Evolutionary conservation across 192 early-diverging fungal genomes (phyloP).

Genomic region (Coemansia sp.): DNA sequence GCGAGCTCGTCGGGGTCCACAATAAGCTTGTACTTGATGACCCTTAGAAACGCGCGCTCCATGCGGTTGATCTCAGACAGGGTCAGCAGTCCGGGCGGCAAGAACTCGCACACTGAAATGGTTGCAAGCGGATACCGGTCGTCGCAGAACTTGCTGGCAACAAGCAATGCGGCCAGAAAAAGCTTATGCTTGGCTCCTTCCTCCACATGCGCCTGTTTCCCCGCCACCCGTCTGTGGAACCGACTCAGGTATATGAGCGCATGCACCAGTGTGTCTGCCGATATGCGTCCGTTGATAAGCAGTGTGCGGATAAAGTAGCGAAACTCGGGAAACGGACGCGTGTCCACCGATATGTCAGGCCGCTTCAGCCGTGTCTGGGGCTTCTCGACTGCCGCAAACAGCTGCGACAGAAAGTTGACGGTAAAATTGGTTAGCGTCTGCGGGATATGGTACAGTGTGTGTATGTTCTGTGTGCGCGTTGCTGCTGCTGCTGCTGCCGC

Average conservation of each 20-base stretch:
- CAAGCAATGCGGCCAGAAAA: conserved; percentile 46
- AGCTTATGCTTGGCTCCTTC: conserved; percentile 51
- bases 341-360: conserved; percentile 28
- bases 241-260: conserved; percentile 50
- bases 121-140: conserved; percentile 47
- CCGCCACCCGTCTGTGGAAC: conserved; percentile 32
- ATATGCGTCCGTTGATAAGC: conserved; percentile 49
- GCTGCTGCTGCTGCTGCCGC: conserved; percentile 14
- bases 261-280: conserved; percentile 47
- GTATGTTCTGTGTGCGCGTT: neutral
- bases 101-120: conserved; percentile 41
- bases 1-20: conserved; percentile 52
- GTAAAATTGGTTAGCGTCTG: conserved; percentile 38
- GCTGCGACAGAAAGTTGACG: conserved; percentile 40
- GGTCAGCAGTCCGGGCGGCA: conserved; percentile 29
- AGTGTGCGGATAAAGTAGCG: conserved; percentile 47
- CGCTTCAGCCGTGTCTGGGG: conserved; percentile 27
- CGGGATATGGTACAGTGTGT: conserved; percentile 46
- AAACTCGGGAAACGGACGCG: conserved; percentile 43
- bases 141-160: conserved; percentile 56
- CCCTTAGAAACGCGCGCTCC: conserved; percentile 43
- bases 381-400: conserved; percentile 42
- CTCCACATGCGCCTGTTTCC: conserved; percentile 32
- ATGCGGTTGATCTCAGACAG: conserved; percentile 45
- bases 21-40: conserved; percentile 49